phyloP scores from a whole-genome alignment of 257 asterid species.

The Solanum chiquidenum region DNA sequence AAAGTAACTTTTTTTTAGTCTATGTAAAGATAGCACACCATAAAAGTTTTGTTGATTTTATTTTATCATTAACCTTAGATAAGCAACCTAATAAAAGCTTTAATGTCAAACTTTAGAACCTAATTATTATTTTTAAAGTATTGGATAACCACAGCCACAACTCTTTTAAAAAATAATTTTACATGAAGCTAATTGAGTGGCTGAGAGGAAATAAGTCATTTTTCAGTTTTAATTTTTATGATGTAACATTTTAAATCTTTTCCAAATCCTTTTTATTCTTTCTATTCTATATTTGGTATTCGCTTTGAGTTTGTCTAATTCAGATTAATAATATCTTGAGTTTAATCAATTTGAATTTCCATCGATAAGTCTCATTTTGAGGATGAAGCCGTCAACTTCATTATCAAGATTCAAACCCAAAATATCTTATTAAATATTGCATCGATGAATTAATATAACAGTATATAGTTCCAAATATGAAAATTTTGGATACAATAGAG shows the following conservation, averaged over 20 bases:
- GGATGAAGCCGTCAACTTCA: background rate
- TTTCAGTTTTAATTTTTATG: background rate
- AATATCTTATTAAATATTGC: background rate
- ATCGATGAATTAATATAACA: background rate
- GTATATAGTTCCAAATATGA: background rate
- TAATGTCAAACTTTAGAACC: background rate
- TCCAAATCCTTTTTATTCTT: background rate
- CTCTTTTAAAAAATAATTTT: background rate
- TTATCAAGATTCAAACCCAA: background rate
- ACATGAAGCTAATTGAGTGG: background rate
- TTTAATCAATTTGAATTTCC: background rate
- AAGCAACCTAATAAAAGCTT: background rate
- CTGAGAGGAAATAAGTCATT: background rate
- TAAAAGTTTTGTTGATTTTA: background rate
- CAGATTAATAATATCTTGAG: too few species aligned
- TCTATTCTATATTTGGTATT: background rate
- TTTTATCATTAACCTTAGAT: background rate
- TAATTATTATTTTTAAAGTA: background rate
- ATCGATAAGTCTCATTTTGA: background rate
- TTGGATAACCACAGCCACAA: background rate
- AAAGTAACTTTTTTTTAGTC: background rate
- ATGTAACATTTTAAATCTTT: too few species aligned
- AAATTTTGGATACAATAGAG: background rate
- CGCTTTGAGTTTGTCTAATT: background rate
- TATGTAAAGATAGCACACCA: background rate